Evolutionary conservation across 2,329 filamentous ascomycete genomes (phyloP), one percentile per base, ranked within the genome.

Genomic region (Talaromyces sp.): DNA sequence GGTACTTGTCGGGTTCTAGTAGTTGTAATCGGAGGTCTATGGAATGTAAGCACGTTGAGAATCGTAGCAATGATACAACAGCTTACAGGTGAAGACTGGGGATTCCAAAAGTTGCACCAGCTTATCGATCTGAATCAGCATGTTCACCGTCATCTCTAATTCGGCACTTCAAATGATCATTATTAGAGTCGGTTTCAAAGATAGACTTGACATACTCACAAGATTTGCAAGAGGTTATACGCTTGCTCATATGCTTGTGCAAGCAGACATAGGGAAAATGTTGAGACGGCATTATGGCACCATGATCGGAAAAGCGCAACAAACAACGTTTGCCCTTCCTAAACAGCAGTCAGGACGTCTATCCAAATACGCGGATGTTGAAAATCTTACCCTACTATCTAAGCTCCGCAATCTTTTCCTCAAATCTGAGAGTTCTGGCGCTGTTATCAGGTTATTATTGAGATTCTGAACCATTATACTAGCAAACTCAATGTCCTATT

Each of bases 401-500:
- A 97, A 82, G 71, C 97, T 99, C 38, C 95, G 86, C 60, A 99
- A 81, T 51, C 95, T 85, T 77, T 97, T 97, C 54, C 95, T 88
- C 68, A 99, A 83, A 71, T 98, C 96, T 1, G 92, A 88, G 34
- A 99, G 83, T 77, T 99, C 93, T 0, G 96, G 95, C 0, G 96
- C 95, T 1, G 96, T 99, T 70, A 99, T 97, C 63, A 99, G 88
- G 72, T 99, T 99, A 78, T 99, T 99, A 81, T 99, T 99, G 61
- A 99, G 84, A 73, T 98, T 98, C 77, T 99, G 95, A 34, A 99
- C 93, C 95, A 99, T 99, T 72, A 99, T 98, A 75, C 94, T 97
- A 17, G 95, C 94, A 78, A 99, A 99, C 76, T 99, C 96, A 49
- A 99, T 88, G 75, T 99, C 95, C 79, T 85, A 36, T 38, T 40